Percentiles rank a stretch among this genome's conserved stretches.
Evolutionary conservation across 345 rosid genomes (phyloP).

Genomic region (Populus davidiana): DNA sequence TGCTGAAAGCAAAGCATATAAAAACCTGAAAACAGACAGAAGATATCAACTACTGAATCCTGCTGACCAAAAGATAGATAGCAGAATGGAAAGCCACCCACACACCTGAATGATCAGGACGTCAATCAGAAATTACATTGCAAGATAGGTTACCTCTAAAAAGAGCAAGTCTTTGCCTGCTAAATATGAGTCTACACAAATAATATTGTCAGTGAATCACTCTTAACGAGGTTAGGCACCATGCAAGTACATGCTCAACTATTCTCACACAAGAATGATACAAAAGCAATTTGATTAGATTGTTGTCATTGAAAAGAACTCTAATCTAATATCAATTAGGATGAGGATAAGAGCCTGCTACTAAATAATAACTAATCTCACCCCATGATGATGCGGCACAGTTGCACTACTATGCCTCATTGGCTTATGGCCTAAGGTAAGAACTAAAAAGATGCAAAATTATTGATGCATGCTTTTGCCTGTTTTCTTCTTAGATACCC

Average conservation of each 20-base stretch:
- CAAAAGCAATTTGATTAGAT: background rate
- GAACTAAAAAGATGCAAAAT: background rate
- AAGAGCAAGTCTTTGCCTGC: background rate
- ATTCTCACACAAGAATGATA: background rate
- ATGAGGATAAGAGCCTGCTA: background rate
- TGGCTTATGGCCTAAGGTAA: background rate
- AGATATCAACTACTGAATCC: background rate
- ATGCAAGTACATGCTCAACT: background rate
- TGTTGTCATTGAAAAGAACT: background rate
- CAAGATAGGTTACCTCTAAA: background rate
- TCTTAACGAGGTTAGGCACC: background rate
- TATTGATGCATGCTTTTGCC: background rate
- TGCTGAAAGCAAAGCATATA: background rate
- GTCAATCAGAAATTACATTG: background rate
- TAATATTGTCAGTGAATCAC: background rate
- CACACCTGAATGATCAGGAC: background rate
- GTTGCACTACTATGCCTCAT: background rate
- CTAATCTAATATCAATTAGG: background rate
- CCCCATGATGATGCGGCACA: background rate
- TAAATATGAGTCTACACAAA: background rate
- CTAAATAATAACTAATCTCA: background rate
- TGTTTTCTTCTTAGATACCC: background rate
- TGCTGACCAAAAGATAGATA: background rate
- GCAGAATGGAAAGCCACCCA: background rate
- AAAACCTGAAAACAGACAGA: background rate